Evolutionary conservation across 495 filamentous ascomycete genomes (phyloP).

Genomic region (Hypoxylon cercidicola): DNA sequence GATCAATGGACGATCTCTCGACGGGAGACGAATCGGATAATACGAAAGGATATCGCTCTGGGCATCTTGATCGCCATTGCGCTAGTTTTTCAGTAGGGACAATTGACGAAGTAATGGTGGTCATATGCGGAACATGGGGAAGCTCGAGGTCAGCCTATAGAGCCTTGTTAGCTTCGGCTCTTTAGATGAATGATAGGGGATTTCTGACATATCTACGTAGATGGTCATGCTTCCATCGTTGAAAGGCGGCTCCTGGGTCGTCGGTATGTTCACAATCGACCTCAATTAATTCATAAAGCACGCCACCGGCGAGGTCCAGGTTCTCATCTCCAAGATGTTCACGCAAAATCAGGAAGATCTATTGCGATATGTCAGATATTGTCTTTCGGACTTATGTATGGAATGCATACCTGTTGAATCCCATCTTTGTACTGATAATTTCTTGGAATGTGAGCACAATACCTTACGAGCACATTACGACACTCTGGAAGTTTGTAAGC

Average conservation of each 20-base stretch:
- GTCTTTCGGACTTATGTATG: neutral
- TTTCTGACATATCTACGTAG: conserved; percentile 47
- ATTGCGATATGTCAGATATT: conserved; percentile 14
- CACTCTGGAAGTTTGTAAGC: conserved; percentile 41
- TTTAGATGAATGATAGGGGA: neutral
- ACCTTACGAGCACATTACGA: conserved; percentile 48
- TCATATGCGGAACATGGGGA: conserved; percentile 50
- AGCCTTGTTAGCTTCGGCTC: conserved; percentile 18
- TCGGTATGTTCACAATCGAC: conserved; percentile 48
- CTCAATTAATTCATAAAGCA: conserved; percentile 49
- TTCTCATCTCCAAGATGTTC: conserved; percentile 51
- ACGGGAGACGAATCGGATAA: conserved; percentile 43
- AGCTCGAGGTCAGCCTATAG: conserved; percentile 46
- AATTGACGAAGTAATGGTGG: conserved; percentile 46
- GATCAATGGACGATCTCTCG: conserved; percentile 28
- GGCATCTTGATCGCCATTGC: conserved; percentile 42
- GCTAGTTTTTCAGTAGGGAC: conserved; percentile 42
- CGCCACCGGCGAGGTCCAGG: conserved; percentile 47
- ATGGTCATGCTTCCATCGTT: conserved; percentile 48
- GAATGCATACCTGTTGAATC: conserved; percentile 41
- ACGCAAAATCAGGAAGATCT: conserved; percentile 47
- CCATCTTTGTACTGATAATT: conserved; percentile 50
- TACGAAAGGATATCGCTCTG: conserved; percentile 44
- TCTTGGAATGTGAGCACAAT: conserved; percentile 47
- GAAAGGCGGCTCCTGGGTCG: conserved; percentile 48